These are phyloP conservation scores for Alternaria alternata DNA, from an alignment of 2,329 filamentous ascomycete species.

Conservation along the genomic window DNA sequence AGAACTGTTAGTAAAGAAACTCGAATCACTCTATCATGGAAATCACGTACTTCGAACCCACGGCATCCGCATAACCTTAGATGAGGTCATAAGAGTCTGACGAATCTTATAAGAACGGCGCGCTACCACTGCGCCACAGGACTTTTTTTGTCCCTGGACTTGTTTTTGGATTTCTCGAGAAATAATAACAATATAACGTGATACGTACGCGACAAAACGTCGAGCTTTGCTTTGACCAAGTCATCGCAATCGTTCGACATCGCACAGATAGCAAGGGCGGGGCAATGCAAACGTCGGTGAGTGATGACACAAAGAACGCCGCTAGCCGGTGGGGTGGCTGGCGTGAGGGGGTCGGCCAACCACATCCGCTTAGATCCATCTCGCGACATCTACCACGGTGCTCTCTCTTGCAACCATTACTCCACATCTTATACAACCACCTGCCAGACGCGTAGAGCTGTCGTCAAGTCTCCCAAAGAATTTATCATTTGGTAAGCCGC, in stretches of 20 bases:
- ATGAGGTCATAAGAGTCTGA: conserved; percentile 47
- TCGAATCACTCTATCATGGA: conserved; percentile 1
- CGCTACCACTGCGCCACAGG: conserved; percentile 60
- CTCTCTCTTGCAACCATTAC: background rate
- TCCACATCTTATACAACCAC: background rate
- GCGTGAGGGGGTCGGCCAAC: conserved; percentile 22
- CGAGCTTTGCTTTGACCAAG: background rate
- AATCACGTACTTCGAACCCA: conserved; percentile 46
- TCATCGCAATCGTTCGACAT: background rate
- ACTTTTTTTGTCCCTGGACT: conserved; percentile 32
- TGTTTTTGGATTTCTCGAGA: conserved; percentile 21
- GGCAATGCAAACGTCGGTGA: conserved; percentile 16
- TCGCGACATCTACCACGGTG: conserved; percentile 14
- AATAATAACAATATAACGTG: conserved; percentile 2
- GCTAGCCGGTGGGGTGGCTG: conserved; percentile 15
- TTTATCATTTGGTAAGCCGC: background rate
- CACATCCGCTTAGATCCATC: conserved; percentile 18
- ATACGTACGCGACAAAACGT: accelerated
- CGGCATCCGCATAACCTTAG: conserved; percentile 56
- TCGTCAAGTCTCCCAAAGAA: background rate
- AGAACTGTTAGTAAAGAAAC: conserved; percentile 9
- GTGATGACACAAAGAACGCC: conserved; percentile 16
- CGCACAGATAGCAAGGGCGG: conserved; percentile 7
- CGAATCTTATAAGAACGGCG: conserved; percentile 58
- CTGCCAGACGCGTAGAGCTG: background rate